Conservation (phyloP, 169 alveolate species). For the Plasmodium coatneyi region DNA sequence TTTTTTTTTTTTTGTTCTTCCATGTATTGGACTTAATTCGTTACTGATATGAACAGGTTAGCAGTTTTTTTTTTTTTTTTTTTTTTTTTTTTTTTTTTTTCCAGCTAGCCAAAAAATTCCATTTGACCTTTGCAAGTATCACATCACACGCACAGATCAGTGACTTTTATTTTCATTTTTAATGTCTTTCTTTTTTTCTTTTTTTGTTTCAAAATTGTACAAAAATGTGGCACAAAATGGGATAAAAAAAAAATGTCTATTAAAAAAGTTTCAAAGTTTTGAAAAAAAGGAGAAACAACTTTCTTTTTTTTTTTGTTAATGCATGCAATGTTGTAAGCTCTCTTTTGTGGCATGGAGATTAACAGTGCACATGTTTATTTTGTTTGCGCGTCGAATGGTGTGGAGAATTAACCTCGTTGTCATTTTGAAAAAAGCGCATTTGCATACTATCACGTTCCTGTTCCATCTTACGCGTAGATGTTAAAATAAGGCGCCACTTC, state of each 20-base stretch:
- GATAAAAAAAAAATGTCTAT: not conserved
- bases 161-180: conserved; percentile 12
- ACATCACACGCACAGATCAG: not conserved
- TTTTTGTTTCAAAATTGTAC: not conserved
- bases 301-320: conserved; percentile 3
- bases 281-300: conserved; percentile 6
- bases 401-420: not conserved
- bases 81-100: conserved; percentile 13
- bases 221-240: not conserved
- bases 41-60: not conserved
- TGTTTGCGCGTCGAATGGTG: not conserved
- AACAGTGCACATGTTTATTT: not conserved
- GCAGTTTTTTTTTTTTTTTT: not conserved
- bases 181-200: not conserved
- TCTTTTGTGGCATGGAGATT: not conserved
- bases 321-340: not conserved
- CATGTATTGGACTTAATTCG: not conserved
- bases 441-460: not conserved
- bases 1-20: not conserved
- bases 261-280: not conserved
- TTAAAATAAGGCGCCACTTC: not conserved
- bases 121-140: not conserved
- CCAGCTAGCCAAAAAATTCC: conserved; percentile 22
- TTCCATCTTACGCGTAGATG: not conserved
- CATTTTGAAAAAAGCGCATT: not conserved